Conservation (phyloP, 164 flowering plant genomes). For the Amborella trichopoda region DNA sequence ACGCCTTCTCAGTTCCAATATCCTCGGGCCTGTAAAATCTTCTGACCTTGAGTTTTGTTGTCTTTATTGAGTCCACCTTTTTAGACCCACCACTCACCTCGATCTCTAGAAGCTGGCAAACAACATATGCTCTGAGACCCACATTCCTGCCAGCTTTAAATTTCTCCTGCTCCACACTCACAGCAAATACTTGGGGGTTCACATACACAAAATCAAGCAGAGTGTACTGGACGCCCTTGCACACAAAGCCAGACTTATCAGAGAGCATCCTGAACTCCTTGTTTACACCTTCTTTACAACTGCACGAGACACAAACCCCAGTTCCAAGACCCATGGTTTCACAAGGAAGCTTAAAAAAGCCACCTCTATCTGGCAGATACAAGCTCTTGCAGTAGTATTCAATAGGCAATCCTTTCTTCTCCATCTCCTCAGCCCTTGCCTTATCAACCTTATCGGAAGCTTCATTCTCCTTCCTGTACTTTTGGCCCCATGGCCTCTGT, state of each 20-base stretch:
- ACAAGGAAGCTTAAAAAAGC: conserved; percentile 46
- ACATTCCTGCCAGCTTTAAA: conserved; percentile 82
- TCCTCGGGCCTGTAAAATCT: conserved; percentile 95
- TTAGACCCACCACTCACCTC: conserved; percentile 20
- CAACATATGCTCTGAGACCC: conserved; percentile 68
- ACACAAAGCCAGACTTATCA: conserved; percentile 28
- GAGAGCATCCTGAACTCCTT: conserved; percentile 33
- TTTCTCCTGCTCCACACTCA: conserved; percentile 19
- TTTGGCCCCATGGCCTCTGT: conserved; percentile 62
- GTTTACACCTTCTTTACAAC: conserved; percentile 21
- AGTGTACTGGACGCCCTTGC: conserved; percentile 39
- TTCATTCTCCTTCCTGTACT: conserved; percentile 56
- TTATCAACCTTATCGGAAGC: conserved; percentile 35
- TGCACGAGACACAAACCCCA: conserved; percentile 64
- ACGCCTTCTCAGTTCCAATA: conserved; percentile 70
- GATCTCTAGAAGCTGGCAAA: conserved; percentile 67
- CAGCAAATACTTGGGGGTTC: conserved; percentile 33
- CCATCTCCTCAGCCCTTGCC: conserved; percentile 67
- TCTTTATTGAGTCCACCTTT: conserved; percentile 18
- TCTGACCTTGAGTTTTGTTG: conserved; percentile 42
- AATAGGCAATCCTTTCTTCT: conserved; percentile 52
- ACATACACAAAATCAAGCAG: conserved; percentile 65
- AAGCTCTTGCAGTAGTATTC: conserved; percentile 84
- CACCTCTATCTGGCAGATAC: conserved; percentile 84
- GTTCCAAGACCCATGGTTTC: conserved; percentile 57